Evolutionary conservation across 495 filamentous ascomycete genomes (phyloP).

Genomic region (Parmelia sp.): DNA sequence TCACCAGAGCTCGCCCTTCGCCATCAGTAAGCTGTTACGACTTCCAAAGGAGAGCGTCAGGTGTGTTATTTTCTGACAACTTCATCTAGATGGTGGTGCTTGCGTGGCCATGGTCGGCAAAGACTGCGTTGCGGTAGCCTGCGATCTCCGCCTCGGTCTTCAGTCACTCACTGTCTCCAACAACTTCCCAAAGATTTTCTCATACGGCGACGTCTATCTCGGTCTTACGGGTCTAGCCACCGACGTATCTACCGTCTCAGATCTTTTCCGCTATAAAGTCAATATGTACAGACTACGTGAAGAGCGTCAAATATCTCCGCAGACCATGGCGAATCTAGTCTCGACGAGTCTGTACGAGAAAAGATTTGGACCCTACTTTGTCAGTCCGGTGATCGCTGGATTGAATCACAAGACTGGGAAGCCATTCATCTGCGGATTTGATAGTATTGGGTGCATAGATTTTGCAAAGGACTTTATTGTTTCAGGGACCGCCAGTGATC

Average conservation of each 20-base stretch:
- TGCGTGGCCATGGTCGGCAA: slow-evolving; percentile 98
- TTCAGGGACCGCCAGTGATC: slow-evolving; percentile 88
- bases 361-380: slow-evolving; percentile 93
- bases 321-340: slow-evolving; percentile 94
- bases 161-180: slow-evolving; percentile 96
- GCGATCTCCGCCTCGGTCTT: slow-evolving; percentile 94
- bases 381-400: slow-evolving; percentile 88
- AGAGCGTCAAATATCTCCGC: slow-evolving; percentile 88
- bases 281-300: slow-evolving; percentile 99
- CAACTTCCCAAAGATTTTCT: slow-evolving; percentile 99
- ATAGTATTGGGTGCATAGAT: slow-evolving; percentile 98
- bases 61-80: slow-evolving; percentile 30
- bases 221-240: slow-evolving; percentile 94
- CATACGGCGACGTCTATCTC: slow-evolving; percentile 93
- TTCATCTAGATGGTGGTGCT: slow-evolving; percentile 75
- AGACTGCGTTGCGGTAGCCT: slow-evolving; percentile 98
- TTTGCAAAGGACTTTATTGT: slow-evolving; percentile 99
- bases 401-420: slow-evolving; percentile 85
- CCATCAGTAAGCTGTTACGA: slow-evolving; percentile 62
- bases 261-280: slow-evolving; percentile 98
- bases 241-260: slow-evolving; percentile 87
- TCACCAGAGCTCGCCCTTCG: slow-evolving; percentile 67
- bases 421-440: slow-evolving; percentile 98
- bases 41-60: background rate
- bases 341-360: slow-evolving; percentile 84